phyloP scores from a whole-genome alignment of 257 asterid species.

The Nyctanthes arbortristis region DNA sequence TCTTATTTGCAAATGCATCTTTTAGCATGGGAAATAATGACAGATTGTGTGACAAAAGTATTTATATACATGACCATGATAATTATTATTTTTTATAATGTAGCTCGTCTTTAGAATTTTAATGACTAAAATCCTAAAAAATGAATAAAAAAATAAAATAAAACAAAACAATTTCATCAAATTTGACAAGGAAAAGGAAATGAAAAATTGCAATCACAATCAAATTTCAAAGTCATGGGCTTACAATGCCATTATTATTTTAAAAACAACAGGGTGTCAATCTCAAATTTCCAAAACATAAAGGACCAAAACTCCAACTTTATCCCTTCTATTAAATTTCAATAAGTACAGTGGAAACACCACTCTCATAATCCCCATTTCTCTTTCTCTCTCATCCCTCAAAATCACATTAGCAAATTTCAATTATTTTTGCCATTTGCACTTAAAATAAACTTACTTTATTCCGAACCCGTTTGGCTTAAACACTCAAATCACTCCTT shows the following conservation, averaged over 20 bases:
- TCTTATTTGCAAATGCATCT: not conserved
- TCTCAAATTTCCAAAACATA: conserved; percentile 14
- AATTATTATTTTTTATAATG: not conserved
- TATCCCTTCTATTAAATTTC: not conserved
- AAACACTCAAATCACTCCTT: not conserved
- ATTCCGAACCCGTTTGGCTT: not conserved
- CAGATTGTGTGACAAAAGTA: not conserved
- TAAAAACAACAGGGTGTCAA: not conserved
- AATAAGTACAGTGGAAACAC: not conserved
- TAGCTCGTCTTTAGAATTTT: not conserved
- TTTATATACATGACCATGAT: not conserved
- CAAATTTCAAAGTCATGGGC: not conserved
- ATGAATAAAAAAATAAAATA: not conserved
- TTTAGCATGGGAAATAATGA: not conserved
- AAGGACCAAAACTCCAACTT: too few relatives aligned
- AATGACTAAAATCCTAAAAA: not conserved
- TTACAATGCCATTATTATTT: not conserved
- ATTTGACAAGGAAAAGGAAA: not conserved
- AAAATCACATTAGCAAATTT: conserved; percentile 13
- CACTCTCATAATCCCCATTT: not conserved
- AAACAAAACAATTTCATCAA: not conserved
- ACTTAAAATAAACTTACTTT: conserved; percentile 23
- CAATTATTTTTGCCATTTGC: conserved; percentile 24
- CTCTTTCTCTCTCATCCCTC: conserved; percentile 19
- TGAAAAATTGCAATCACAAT: not conserved